Conservation (phyloP, 306 rosid species). For the Coriaria nepalensis region DNA sequence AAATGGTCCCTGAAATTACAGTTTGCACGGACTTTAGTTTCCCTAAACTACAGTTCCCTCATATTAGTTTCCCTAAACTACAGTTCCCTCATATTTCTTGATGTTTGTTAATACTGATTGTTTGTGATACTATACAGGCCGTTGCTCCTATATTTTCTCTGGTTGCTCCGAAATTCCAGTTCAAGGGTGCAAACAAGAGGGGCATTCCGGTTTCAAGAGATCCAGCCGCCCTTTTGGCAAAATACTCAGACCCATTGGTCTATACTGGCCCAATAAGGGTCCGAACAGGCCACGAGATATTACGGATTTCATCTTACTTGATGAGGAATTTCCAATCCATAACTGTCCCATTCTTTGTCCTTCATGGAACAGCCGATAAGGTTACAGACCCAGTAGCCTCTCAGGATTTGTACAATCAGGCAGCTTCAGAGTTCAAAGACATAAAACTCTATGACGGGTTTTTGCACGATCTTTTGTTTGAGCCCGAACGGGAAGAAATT, state of each 20-base stretch:
- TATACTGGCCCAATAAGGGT: conserved; percentile 96
- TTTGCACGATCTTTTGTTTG: conserved; percentile 86
- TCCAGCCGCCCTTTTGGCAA: conserved; percentile 80
- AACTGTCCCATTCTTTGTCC: conserved; percentile 85
- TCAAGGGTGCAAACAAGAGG: conserved; percentile 94
- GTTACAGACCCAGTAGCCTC: conserved; percentile 95
- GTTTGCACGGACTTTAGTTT: too few relatives aligned
- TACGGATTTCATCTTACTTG: conserved; percentile 65
- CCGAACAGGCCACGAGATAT: conserved; percentile 88
- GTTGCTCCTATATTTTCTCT: conserved; percentile 80
- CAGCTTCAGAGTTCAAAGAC: conserved; percentile 67
- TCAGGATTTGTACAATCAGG: conserved; percentile 63
- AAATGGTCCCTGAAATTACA: too few relatives aligned
- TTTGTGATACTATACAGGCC: conserved; percentile 35
- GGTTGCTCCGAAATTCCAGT: conserved; percentile 76
- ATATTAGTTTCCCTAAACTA: too few relatives aligned
- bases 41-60: too few relatives aligned
- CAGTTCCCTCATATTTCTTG: too few relatives aligned
- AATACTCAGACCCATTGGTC: conserved; percentile 90
- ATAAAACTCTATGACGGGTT: conserved; percentile 89
- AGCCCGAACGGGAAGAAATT: conserved; percentile 84
- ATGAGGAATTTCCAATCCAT: conserved; percentile 57
- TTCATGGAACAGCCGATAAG: conserved; percentile 92
- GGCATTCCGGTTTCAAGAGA: conserved; percentile 98
- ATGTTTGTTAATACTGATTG: not conserved